These are phyloP conservation scores for Dissoconium aciculare DNA, from an alignment of 2,329 filamentous ascomycete genomes.

Conservation along the genomic window DNA sequence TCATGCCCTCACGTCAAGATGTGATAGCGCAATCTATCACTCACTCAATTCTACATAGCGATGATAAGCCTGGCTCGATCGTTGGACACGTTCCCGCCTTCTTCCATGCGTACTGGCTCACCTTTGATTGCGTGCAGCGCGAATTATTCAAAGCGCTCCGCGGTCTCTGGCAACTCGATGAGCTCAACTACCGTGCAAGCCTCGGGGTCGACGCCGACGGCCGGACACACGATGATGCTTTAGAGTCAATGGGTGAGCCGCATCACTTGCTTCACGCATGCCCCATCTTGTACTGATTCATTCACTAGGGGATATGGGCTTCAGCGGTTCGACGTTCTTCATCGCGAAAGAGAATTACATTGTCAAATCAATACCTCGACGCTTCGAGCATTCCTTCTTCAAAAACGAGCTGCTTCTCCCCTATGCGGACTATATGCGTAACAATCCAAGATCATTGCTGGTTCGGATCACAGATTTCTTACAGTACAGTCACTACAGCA, in stretches of 20 bases:
- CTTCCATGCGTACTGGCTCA: constrained; percentile 18
- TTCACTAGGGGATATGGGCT: constrained; percentile 44
- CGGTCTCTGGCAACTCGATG: constrained; percentile 38
- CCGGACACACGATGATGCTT: constrained; percentile 23
- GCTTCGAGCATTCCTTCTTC: constrained; percentile 59
- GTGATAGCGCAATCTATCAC: constrained; percentile 12
- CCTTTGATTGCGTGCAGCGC: constrained; percentile 25
- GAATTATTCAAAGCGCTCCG: constrained; percentile 39
- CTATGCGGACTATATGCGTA: constrained; percentile 49
- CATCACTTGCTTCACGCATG: neutral
- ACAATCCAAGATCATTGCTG: constrained; percentile 45
- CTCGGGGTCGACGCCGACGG: constrained; percentile 31
- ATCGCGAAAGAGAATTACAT: constrained; percentile 49
- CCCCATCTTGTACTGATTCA: neutral
- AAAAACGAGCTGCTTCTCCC: constrained; percentile 48
- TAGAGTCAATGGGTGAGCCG: constrained; percentile 41
- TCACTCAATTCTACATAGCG: constrained; percentile 10
- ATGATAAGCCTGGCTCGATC: constrained; percentile 4
- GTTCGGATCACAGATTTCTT: constrained; percentile 60
- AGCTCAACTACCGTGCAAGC: constrained; percentile 40
- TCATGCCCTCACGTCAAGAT: constrained; percentile 11
- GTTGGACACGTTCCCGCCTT: constrained; percentile 8
- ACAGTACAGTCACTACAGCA: constrained; percentile 37
- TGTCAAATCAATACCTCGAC: constrained; percentile 54
- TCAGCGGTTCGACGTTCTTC: constrained; percentile 64